A percentile compares a stretch with the other conserved stretches of the same genome.
Evolutionary conservation across 192 early-diverging fungal genomes (phyloP).

Genomic region (Linnemannia hyalina): DNA sequence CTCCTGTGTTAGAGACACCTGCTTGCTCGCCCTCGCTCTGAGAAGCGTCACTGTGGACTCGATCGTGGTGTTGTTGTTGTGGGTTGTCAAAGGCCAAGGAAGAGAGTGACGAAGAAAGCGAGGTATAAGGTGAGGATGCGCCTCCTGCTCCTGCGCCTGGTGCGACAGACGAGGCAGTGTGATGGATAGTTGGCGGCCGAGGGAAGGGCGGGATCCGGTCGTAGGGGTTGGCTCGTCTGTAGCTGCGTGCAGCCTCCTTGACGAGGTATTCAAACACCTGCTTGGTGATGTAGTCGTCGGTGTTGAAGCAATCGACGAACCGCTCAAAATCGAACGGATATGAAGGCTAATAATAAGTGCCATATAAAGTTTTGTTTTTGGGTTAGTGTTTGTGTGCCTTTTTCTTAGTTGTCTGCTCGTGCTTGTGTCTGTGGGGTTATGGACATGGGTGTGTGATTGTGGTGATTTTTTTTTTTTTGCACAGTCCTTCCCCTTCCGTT

Average conservation of each 20-base stretch:
- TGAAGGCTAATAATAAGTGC: not conserved
- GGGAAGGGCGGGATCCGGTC: not conserved
- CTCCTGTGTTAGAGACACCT: not conserved
- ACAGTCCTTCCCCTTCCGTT: not conserved
- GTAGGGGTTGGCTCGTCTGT: constrained; percentile 7
- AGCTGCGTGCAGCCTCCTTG: constrained; percentile 12
- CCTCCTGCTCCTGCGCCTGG: not conserved
- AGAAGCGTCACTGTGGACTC: not conserved
- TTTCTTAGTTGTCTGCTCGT: not conserved
- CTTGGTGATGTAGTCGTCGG: constrained; percentile 12
- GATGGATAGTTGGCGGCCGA: constrained; percentile 5
- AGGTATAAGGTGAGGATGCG: not conserved
- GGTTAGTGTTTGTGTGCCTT: not conserved
- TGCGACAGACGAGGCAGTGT: not conserved
- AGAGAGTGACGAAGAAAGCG: constrained; percentile 10
- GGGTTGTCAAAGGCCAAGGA: not conserved
- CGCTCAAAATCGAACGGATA: constrained; percentile 20
- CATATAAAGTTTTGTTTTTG: not conserved
- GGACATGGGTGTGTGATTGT: not conserved
- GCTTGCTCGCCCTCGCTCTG: not conserved
- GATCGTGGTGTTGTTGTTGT: not conserved
- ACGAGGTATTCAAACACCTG: constrained; percentile 20
- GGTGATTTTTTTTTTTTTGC: not conserved
- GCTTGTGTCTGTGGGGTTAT: not conserved
- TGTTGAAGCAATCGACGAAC: constrained; percentile 16